Percentiles rank a stretch among this genome's conserved stretches.
These are phyloP conservation scores for Kwoniella dejecticola DNA, from an alignment of 768 basidiomycete species.

Conservation along the genomic window DNA sequence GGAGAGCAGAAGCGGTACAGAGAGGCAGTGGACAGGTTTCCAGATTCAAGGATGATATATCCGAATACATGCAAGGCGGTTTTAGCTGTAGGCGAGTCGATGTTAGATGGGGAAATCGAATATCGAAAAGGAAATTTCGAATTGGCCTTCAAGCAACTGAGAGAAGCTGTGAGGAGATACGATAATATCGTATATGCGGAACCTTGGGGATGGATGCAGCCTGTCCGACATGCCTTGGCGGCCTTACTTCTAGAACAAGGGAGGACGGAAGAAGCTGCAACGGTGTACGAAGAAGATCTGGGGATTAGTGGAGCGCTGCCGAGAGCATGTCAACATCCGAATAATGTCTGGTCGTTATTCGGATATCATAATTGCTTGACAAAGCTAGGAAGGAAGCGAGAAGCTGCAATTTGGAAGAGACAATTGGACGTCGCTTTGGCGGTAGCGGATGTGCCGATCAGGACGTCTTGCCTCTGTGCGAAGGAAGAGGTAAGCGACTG, in stretches of 20 bases:
- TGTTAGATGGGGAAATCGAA: constrained; percentile 48
- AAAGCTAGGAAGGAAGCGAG: constrained; percentile 26
- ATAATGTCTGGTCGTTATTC: constrained; percentile 48
- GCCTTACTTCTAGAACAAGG: constrained; percentile 45
- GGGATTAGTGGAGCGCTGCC: constrained; percentile 36
- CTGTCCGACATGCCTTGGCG: constrained; percentile 46
- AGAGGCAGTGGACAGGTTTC: constrained; percentile 23
- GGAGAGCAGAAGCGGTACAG: constrained; percentile 18
- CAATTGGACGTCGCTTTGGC: constrained; percentile 34
- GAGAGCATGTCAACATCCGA: constrained; percentile 42
- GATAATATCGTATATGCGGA: constrained; percentile 43
- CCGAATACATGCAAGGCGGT: constrained; percentile 35
- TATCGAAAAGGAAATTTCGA: constrained; percentile 42
- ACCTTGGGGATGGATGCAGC: constrained; percentile 50
- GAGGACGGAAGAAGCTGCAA: constrained; percentile 32
- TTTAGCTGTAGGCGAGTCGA: constrained; percentile 34
- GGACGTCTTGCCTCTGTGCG: constrained; percentile 38
- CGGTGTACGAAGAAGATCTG: constrained; percentile 39
- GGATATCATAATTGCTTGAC: constrained; percentile 48
- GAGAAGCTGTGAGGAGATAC: constrained; percentile 34
- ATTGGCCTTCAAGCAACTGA: constrained; percentile 38
- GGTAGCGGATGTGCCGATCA: constrained; percentile 36
- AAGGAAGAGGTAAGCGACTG: not conserved
- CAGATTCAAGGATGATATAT: constrained; percentile 28
- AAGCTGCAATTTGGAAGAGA: constrained; percentile 30